phyloP scores from a whole-genome alignment of 2,329 filamentous ascomycete species.

The Fusarium musae region DNA sequence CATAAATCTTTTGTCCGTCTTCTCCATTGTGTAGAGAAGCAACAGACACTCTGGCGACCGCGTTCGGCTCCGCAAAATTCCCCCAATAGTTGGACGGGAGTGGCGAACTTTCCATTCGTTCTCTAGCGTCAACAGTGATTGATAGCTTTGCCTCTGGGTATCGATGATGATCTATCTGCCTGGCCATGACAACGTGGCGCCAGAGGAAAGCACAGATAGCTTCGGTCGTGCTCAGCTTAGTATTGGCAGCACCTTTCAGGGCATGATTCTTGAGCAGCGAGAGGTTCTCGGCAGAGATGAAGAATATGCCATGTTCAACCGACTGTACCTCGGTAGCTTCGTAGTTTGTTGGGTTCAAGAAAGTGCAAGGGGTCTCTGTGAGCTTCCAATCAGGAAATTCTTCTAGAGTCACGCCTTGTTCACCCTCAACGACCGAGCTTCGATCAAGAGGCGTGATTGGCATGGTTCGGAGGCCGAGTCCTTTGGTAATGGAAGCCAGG shows the following conservation, averaged over 20 bases:
- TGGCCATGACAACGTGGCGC: constrained; percentile 2
- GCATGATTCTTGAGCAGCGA: neutral
- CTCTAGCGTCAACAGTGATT: constrained; percentile 5
- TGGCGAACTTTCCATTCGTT: neutral
- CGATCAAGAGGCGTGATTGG: constrained; percentile 5
- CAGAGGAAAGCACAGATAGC: constrained; percentile 5
- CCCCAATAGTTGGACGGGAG: constrained; percentile 7
- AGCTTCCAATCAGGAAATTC: constrained; percentile 9
- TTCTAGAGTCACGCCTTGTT: neutral
- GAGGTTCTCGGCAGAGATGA: neutral
- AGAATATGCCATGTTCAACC: constrained; percentile 2
- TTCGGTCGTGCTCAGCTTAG: neutral
- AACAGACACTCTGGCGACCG: neutral
- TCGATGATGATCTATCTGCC: neutral
- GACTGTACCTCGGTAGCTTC: neutral
- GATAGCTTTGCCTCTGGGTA: constrained; percentile 11
- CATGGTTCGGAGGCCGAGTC: neutral
- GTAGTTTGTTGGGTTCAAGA: constrained; percentile 4
- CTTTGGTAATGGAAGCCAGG: constrained; percentile 1
- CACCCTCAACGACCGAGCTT: neutral
- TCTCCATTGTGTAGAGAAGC: neutral
- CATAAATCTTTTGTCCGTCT: neutral
- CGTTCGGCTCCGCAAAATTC: constrained; percentile 19
- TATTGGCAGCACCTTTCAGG: neutral
- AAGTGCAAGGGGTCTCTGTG: neutral